These are phyloP conservation scores for Incumbomyces delicatus DNA, from an alignment of 2,329 filamentous ascomycete genomes.

Conservation along the genomic window DNA sequence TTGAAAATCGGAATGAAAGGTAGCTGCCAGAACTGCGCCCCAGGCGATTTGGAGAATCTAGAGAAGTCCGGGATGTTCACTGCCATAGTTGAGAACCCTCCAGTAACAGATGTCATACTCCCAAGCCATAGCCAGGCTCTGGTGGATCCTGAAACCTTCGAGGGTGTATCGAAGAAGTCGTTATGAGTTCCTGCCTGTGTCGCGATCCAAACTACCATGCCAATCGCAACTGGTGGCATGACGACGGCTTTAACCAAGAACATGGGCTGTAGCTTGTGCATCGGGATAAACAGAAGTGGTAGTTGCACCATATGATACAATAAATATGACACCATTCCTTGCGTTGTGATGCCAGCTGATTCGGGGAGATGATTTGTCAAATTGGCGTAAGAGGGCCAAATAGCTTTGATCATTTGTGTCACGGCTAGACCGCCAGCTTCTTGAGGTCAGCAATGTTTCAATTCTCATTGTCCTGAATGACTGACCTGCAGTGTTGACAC, in stretches of 20 bases:
- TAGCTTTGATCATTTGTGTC: constrained; percentile 44
- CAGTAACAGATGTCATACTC: constrained; percentile 17
- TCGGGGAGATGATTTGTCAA: constrained; percentile 23
- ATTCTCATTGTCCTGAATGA: too few relatives aligned
- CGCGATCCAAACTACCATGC: constrained; percentile 18
- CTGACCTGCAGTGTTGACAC: constrained; percentile 48
- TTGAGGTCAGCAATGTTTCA: too few relatives aligned
- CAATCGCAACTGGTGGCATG: constrained; percentile 17
- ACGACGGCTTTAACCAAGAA: constrained; percentile 19
- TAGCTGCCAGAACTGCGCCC: constrained; percentile 33
- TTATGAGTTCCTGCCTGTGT: constrained; percentile 12
- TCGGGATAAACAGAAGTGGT: constrained; percentile 20
- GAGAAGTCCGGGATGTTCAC: constrained; percentile 31
- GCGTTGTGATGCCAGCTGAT: constrained; percentile 19
- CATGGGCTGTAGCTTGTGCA: constrained; percentile 16
- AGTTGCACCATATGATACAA: constrained; percentile 16
- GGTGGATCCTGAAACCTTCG: constrained; percentile 13
- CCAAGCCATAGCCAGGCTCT: constrained; percentile 15
- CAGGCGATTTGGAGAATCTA: constrained; percentile 24
- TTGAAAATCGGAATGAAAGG: constrained; percentile 30
- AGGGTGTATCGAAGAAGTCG: constrained; percentile 13
- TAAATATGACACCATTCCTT: constrained; percentile 18
- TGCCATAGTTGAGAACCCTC: constrained; percentile 26
- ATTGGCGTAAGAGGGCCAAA: constrained; percentile 25
- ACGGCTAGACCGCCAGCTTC: constrained; percentile 25